Conservation (phyloP, 495 filamentous ascomycete species). For the Trichocladium antarcticum region DNA sequence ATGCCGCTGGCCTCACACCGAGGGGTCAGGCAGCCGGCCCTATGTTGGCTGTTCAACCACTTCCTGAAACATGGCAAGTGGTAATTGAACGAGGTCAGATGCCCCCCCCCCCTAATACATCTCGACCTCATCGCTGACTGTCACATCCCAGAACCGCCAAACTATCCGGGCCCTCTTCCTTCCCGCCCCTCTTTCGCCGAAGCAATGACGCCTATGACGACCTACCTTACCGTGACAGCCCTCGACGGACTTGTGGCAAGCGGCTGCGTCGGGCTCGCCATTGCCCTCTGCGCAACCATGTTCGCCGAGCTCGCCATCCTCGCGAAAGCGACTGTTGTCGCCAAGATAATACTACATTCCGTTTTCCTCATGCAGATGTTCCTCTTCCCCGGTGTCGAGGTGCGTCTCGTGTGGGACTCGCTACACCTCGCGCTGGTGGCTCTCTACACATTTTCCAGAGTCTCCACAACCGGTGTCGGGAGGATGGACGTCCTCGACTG, state of each 20-base stretch:
- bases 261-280: slow-evolving; percentile 14
- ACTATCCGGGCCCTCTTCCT: slow-evolving; percentile 3
- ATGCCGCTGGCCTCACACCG: neutral
- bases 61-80: slow-evolving; percentile 16
- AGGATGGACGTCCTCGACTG: slow-evolving; percentile 11
- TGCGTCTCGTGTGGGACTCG: slow-evolving; percentile 14
- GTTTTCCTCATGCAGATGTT: slow-evolving; percentile 16
- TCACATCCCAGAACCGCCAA: slow-evolving; percentile 2
- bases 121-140: neutral
- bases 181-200: slow-evolving; percentile 12
- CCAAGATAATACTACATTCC: slow-evolving; percentile 14
- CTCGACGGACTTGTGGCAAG: slow-evolving; percentile 18
- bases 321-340: slow-evolving; percentile 7
- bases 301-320: slow-evolving; percentile 8
- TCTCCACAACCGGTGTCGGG: neutral
- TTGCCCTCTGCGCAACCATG: slow-evolving; percentile 15
- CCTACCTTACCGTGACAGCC: slow-evolving; percentile 16
- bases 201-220: slow-evolving; percentile 8
- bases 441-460: slow-evolving; percentile 8
- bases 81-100: slow-evolving; percentile 14
- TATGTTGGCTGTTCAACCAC: neutral
- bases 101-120: too few relatives aligned
- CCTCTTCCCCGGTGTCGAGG: slow-evolving; percentile 11
- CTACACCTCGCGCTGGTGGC: slow-evolving; percentile 13
- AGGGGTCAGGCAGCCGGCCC: neutral